Percentiles rank a stretch among this genome's conserved stretches.
Conservation (phyloP, 805 yeast species). For the Myxozyma neglecta region DNA sequence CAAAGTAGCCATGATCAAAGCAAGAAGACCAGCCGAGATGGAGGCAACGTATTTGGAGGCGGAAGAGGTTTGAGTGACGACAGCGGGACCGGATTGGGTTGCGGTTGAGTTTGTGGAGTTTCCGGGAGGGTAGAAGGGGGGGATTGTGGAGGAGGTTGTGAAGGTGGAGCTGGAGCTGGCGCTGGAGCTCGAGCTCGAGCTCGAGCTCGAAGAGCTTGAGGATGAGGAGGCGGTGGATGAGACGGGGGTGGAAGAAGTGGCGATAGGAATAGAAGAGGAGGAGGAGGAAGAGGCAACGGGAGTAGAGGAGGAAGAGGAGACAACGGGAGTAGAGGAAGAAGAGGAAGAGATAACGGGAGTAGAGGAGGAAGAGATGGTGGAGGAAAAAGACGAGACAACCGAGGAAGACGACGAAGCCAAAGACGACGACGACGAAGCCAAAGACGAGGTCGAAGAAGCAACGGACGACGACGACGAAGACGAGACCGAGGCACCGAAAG, state of each 20-base stretch:
- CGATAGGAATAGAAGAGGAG: slow-evolving; percentile 34
- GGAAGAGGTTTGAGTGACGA: slow-evolving; percentile 14
- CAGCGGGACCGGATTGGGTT: slow-evolving; percentile 20
- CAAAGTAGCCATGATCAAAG: slow-evolving; percentile 28
- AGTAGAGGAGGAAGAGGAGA: slow-evolving; percentile 33
- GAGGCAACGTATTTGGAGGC: slow-evolving; percentile 25
- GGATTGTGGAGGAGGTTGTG: too few species aligned
- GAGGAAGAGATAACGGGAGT: slow-evolving; percentile 24
- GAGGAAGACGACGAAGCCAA: slow-evolving; percentile 13
- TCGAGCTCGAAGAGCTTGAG: too few species aligned
- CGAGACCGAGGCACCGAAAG: slow-evolving; percentile 15
- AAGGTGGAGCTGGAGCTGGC: too few species aligned
- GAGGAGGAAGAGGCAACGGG: slow-evolving; percentile 36
- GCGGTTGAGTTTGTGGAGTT: slow-evolving; percentile 13
- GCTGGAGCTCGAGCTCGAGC: too few species aligned
- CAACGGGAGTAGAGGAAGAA: too few species aligned
- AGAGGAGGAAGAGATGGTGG: slow-evolving; percentile 24
- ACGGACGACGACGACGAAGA: slow-evolving; percentile 20
- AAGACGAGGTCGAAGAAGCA: slow-evolving; percentile 16
- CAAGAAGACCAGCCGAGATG: slow-evolving; percentile 26
- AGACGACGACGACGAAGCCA: slow-evolving; percentile 9
- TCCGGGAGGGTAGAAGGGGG: neutral
- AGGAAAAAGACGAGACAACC: slow-evolving; percentile 35
- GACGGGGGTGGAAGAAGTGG: slow-evolving; percentile 25
- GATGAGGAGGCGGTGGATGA: too few species aligned